Evolutionary conservation across 1,139 yeast species (phyloP).

Genomic region (Hansenula sp.): DNA sequence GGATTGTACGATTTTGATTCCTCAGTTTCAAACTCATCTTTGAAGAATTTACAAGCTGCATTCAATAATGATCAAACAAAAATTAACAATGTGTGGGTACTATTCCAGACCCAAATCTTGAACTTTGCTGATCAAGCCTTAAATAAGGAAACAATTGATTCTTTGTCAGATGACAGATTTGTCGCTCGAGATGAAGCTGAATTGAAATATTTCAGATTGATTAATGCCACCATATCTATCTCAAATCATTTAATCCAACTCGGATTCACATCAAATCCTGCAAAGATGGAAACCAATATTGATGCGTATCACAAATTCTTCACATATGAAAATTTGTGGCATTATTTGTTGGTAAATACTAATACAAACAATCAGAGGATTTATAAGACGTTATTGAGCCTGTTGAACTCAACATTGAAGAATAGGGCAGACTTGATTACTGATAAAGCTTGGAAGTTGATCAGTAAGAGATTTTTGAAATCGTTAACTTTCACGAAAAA

Average conservation of each 20-base stretch:
- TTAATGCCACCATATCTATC: conserved; percentile 49
- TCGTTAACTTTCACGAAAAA: conserved; percentile 40
- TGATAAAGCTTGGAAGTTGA: conserved; percentile 36
- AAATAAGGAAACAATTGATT: conserved; percentile 51
- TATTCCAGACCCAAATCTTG: conserved; percentile 54
- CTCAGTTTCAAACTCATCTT: conserved; percentile 51
- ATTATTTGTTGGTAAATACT: conserved; percentile 27
- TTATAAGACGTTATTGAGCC: conserved; percentile 39
- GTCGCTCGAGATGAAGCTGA: conserved; percentile 63
- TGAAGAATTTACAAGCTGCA: conserved; percentile 41
- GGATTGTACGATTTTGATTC: conserved; percentile 71
- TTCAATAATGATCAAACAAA: conserved; percentile 59
- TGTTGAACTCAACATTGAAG: conserved; percentile 28
- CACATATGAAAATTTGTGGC: conserved; percentile 42
- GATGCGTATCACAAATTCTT: conserved; percentile 30
- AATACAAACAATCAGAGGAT: conserved; percentile 38
- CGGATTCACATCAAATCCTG: conserved; percentile 10
- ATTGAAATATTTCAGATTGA: conserved; percentile 61
- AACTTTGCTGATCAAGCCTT: conserved; percentile 51
- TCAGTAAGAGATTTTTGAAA: conserved; percentile 49
- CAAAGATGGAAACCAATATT: conserved; percentile 10
- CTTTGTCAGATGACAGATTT: conserved; percentile 75
- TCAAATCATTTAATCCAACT: conserved; percentile 36
- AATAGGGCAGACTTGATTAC: conserved; percentile 20
- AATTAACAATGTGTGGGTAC: conserved; percentile 54